phyloP scores from a whole-genome alignment of 2,329 filamentous ascomycete genomes.

The Xylariaceae sp. region DNA sequence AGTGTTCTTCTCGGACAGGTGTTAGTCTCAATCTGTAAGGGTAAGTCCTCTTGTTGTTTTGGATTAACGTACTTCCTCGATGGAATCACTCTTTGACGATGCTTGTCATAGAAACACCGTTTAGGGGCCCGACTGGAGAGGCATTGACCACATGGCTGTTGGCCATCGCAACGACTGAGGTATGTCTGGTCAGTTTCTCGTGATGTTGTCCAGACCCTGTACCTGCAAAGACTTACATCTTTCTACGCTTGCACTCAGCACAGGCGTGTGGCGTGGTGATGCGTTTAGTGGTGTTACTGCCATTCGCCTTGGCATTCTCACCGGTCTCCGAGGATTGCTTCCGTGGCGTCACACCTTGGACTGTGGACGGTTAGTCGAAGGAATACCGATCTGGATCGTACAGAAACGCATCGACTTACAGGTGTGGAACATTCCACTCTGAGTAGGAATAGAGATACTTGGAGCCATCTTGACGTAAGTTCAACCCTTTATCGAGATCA shows the following conservation, averaged over 20 bases:
- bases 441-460: slow-evolving; percentile 42
- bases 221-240: slow-evolving; percentile 49
- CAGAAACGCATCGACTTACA: slow-evolving; percentile 28
- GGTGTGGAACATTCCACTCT: slow-evolving; percentile 50
- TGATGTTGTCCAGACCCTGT: slow-evolving; percentile 6
- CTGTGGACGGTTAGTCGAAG: slow-evolving; percentile 21
- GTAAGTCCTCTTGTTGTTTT: neutral
- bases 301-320: slow-evolving; percentile 30
- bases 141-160: slow-evolving; percentile 77
- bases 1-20: slow-evolving; percentile 40
- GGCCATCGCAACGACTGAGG: slow-evolving; percentile 65
- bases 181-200: slow-evolving; percentile 25
- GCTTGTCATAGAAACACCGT: slow-evolving; percentile 75
- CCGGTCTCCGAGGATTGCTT: slow-evolving; percentile 42
- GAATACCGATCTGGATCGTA: neutral
- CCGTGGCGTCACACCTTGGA: slow-evolving; percentile 49
- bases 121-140: slow-evolving; percentile 76
- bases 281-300: slow-evolving; percentile 31
- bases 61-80: slow-evolving; percentile 61
- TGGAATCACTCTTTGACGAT: slow-evolving; percentile 68
- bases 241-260: slow-evolving; percentile 62
- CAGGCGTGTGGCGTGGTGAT: slow-evolving; percentile 39
- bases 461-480: slow-evolving; percentile 36
- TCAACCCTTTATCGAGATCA: slow-evolving; percentile 9
- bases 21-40: slow-evolving; percentile 18